Conservation (phyloP, 2,329 filamentous ascomycete genomes). For the Trichoderma atroviride region DNA sequence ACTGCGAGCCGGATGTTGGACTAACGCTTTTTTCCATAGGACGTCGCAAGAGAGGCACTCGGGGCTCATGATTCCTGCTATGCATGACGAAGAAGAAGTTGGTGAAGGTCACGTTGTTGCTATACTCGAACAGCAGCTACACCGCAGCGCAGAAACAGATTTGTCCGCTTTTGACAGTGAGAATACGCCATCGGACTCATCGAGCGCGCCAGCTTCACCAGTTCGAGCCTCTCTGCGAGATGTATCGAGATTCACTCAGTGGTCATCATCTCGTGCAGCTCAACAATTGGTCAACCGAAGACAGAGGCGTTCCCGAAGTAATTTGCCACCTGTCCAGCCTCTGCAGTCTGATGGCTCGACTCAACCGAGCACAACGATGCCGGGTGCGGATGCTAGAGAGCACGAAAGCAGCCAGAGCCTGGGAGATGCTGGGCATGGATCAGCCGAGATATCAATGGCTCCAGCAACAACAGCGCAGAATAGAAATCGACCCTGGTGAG, state of each 20-base stretch:
- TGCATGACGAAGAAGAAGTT: slow-evolving; percentile 29
- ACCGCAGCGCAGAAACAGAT: slow-evolving; percentile 29
- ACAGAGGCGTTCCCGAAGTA: neutral
- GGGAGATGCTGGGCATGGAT: neutral
- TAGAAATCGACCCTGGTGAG: slow-evolving; percentile 22
- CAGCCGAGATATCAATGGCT: neutral
- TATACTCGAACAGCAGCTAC: slow-evolving; percentile 35
- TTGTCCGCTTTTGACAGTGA: neutral
- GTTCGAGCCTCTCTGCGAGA: slow-evolving; percentile 21
- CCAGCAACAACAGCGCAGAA: neutral
- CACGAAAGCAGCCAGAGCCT: neutral
- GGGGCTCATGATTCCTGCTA: slow-evolving; percentile 28
- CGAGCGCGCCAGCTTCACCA: neutral
- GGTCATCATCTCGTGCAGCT: slow-evolving; percentile 3
- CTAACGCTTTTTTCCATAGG: slow-evolving; percentile 7
- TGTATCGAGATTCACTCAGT: neutral
- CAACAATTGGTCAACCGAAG: slow-evolving; percentile 7
- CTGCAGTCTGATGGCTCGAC: neutral
- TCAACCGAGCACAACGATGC: neutral
- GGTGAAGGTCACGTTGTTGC: slow-evolving; percentile 26
- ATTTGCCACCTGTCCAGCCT: slow-evolving; percentile 3
- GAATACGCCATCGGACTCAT: neutral
- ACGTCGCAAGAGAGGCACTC: slow-evolving; percentile 32
- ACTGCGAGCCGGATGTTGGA: neutral
- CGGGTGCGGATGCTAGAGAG: neutral